These are phyloP conservation scores for Naganishia sp. DNA, from an alignment of 1,284 basidiomycete genomes.

Conservation along the genomic window DNA sequence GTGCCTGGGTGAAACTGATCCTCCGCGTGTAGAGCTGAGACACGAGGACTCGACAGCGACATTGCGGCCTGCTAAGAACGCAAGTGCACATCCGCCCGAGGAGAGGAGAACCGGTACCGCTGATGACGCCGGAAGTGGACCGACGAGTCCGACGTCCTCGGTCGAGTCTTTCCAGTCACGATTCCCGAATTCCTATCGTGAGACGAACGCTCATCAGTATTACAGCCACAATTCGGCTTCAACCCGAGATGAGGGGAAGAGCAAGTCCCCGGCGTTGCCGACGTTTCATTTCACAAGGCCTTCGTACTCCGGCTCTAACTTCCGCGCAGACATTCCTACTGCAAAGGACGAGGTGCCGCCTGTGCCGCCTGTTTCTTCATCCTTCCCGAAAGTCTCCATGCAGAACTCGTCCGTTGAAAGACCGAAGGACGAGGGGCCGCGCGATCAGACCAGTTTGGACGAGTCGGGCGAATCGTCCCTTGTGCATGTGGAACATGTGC, in stretches of 20 bases:
- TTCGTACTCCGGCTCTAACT: conserved; percentile 25
- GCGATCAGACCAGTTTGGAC: neutral
- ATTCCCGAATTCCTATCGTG: too few species aligned
- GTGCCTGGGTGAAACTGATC: neutral
- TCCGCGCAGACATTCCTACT: conserved; percentile 11
- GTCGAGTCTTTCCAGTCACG: neutral
- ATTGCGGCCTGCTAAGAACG: neutral
- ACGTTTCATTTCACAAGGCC: conserved; percentile 28
- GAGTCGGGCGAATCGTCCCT: conserved; percentile 19
- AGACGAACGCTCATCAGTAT: neutral
- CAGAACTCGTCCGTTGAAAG: neutral
- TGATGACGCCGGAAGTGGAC: neutral
- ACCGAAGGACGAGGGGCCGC: neutral
- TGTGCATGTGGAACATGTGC: conserved; percentile 25
- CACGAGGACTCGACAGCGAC: conserved; percentile 17
- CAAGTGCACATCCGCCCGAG: neutral
- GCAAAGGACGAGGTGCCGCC: conserved; percentile 8
- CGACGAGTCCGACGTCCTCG: neutral
- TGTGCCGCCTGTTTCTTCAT: conserved; percentile 2
- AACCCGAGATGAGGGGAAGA: neutral
- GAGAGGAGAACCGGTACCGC: neutral
- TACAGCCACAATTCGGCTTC: neutral
- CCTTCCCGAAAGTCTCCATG: neutral
- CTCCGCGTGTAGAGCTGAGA: neutral
- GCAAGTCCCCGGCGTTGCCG: conserved; percentile 24